Conservation (phyloP, 345 rosid species). For the Eucalyptus cladocalyx region DNA sequence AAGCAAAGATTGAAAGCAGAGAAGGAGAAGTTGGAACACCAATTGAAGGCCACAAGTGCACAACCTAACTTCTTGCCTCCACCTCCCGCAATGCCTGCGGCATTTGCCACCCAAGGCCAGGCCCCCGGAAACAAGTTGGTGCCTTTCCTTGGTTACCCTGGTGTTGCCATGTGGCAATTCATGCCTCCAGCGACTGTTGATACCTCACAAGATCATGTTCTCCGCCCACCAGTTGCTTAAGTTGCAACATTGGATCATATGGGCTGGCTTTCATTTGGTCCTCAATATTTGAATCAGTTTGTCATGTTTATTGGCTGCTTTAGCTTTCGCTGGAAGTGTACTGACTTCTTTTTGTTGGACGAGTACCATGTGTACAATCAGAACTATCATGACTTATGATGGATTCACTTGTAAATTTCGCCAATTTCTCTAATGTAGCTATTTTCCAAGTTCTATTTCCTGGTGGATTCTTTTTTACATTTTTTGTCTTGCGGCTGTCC, state of each 20-base stretch:
- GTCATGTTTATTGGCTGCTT: constrained; percentile 9
- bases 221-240: constrained; percentile 76
- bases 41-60: constrained; percentile 50
- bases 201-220: constrained; percentile 97
- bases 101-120: constrained; percentile 73
- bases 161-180: constrained; percentile 99
- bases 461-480: not conserved
- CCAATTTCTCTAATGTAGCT: constrained; percentile 7
- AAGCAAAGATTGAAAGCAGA: constrained; percentile 68
- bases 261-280: constrained; percentile 22
- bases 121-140: constrained; percentile 84
- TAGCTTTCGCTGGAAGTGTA: not conserved
- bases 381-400: constrained; percentile 8
- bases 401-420: constrained; percentile 44
- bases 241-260: not conserved
- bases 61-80: constrained; percentile 62
- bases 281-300: constrained; percentile 14
- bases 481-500: not conserved
- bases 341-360: constrained; percentile 34
- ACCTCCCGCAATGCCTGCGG: constrained; percentile 56
- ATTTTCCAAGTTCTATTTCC: not conserved
- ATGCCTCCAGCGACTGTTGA: constrained; percentile 96
- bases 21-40: constrained; percentile 66
- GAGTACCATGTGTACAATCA: not conserved
- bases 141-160: constrained; percentile 84